A percentile compares a stretch with the other conserved stretches of the same genome.
phyloP scores from a whole-genome alignment of 495 filamentous ascomycete species.

The Cenococcum geophilum region DNA sequence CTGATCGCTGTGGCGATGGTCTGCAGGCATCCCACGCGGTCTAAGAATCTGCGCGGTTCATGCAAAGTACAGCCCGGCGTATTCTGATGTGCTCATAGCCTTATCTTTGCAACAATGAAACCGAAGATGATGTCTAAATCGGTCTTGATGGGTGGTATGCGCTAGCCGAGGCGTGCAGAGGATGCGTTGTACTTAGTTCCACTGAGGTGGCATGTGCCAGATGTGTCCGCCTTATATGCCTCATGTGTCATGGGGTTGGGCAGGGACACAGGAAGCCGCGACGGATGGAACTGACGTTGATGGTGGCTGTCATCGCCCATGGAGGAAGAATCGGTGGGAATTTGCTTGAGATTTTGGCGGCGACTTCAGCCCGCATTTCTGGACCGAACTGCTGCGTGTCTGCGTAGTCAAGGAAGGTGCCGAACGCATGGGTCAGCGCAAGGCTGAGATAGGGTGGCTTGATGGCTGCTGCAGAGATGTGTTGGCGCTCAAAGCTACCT shows the following conservation, averaged over 20 bases:
- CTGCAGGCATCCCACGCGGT: constrained; percentile 9
- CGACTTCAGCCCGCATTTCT: background rate
- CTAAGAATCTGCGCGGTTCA: background rate
- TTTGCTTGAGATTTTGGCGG: constrained; percentile 2
- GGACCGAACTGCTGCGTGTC: constrained; percentile 1
- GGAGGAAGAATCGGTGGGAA: too few relatives aligned
- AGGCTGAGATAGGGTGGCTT: constrained; percentile 30
- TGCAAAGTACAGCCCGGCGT: constrained; percentile 4
- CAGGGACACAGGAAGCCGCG: constrained; percentile 14
- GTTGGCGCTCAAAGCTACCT: constrained; percentile 25
- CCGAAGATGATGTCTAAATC: constrained; percentile 15
- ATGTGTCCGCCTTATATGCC: background rate
- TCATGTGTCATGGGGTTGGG: constrained; percentile 10
- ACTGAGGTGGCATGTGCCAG: constrained; percentile 17
- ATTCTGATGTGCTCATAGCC: constrained; percentile 7
- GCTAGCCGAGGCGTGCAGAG: constrained; percentile 22
- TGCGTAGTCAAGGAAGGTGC: background rate
- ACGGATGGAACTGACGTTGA: background rate
- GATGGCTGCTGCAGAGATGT: constrained; percentile 32
- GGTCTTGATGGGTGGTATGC: background rate
- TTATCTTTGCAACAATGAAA: constrained; percentile 18
- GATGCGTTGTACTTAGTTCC: constrained; percentile 17
- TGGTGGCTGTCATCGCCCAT: background rate
- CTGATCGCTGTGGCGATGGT: background rate
- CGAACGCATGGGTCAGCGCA: constrained; percentile 8